These are phyloP conservation scores for Suillus occidentalis DNA, from an alignment of 768 basidiomycete species.

Conservation along the genomic window DNA sequence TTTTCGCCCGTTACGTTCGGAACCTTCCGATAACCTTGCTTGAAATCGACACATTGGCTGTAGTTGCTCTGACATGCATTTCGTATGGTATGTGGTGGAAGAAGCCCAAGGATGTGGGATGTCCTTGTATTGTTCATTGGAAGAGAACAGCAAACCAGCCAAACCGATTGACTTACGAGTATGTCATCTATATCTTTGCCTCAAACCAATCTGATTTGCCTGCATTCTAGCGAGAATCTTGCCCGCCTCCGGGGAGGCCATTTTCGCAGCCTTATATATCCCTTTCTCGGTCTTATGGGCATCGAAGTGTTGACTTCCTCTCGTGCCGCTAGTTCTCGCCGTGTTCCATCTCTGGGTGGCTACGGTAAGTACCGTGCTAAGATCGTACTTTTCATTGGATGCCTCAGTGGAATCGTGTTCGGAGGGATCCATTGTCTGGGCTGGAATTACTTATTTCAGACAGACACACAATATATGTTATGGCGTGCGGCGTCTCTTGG, in stretches of 20 bases:
- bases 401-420: conserved; percentile 18
- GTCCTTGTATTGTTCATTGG: conserved; percentile 10
- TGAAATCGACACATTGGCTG: conserved; percentile 39
- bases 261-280: not conserved
- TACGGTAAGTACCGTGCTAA: not conserved
- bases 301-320: not conserved
- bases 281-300: not conserved
- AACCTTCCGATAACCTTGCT: conserved; percentile 34
- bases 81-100: conserved; percentile 39
- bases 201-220: not conserved
- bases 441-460: conserved; percentile 23
- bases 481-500: conserved; percentile 22
- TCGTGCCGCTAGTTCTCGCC: not conserved
- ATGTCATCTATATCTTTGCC: not conserved
- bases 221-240: not conserved
- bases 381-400: not conserved
- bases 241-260: no score
- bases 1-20: conserved; percentile 23
- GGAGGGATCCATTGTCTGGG: conserved; percentile 28
- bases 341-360: conserved; percentile 1
- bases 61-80: conserved; percentile 29
- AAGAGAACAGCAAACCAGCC: not conserved
- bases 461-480: conserved; percentile 11
- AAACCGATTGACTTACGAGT: not conserved
- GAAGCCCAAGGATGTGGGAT: conserved; percentile 38